Base-by-base conservation (phyloP, 352 stramenopile genomes). In the Globisporangium cylindrosporum region DNA sequence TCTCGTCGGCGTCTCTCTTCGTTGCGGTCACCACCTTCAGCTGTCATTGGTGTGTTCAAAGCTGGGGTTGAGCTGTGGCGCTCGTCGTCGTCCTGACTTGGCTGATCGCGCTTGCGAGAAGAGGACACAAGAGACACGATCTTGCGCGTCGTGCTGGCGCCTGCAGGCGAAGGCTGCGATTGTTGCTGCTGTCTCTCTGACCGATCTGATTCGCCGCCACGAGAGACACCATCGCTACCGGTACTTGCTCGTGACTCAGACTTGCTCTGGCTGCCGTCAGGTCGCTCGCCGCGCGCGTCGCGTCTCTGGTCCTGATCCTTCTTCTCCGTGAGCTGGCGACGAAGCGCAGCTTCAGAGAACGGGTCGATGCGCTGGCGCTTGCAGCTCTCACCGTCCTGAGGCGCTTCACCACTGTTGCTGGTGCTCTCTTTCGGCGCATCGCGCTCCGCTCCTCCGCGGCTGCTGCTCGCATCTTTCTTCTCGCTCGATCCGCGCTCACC, bases 71-170 rank as follows among this genome's bases (percentile, higher is more conserved):
- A 49, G 25, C 27, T 53, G 18, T 62, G 64, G 20, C 38, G 49
- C 0, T 56, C 62, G 18, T 43, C 49, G 1, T 80, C 72, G 29
- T 62, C 34, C 4, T 49, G 29, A 24, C 48, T 63, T 60, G n/a
- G 41, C 24, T 38, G 81, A 46, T 93, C 87, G 15, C 86, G 81
- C 73, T 94, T 93, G 32, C 84, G 84, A 8, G 79, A 81, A 27
- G 78, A 80, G 15, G 84, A 88, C 55, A 92, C 82, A 12, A 94
- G 72, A 55, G 86, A 92, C 58, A 94, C 83, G 20, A 94, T 94
- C 65, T 94, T 94, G 29, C 84, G 75, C 27, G 49, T n/a, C 2
- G 58, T 46, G 20, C 25, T 36, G 10, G 64, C 62, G 25, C 64
- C 29, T 8, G 66, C 38, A 6, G 67, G 34, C 14, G 36, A 29